Base-by-base conservation (phyloP, 257 asterid species). In the Linaria vulgaris region DNA sequence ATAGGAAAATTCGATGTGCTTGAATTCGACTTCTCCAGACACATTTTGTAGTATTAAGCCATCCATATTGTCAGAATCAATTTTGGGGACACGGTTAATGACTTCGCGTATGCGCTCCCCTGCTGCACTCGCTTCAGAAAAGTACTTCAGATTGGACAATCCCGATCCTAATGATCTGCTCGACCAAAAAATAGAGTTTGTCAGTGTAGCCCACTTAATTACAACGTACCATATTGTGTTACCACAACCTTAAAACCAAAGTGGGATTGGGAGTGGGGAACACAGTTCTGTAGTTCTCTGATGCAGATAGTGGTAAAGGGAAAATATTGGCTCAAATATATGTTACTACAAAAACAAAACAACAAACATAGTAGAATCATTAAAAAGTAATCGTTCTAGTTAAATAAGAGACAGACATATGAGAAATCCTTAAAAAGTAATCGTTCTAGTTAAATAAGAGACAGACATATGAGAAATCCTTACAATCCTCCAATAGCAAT, bases 11-110 rank as follows among this genome's bases (percentile, higher is more conserved):
- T 72, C 82, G 0, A 85, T 75, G 59, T 79, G 84, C 59, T 57
- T 81, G 30, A 87, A 82, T 44, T 87, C 96, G 0, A 90, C 83
- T 67, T 85, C 90, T 15, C 97, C 97, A 0, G 56, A 69, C 7
- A 81, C 82, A 13, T 47, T 72, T 30, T 71, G 52, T 20, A 79
- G 56, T 41, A 55, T 73, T 66, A 74, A 76, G 30, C 87, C 90
- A 8, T 79, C 80, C 72, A 66, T 19, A 65, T 78, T 74, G 15
- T 81, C 87, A 0, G 82, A 72, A 41, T 84, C 91, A 3, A 84
- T 84, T 46, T 72, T 79, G 0, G 91, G 91, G 9, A 74, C 80
- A 19, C 87, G 70, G 59, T 68, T 67, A 20, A 81, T 81, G 61
- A 84, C 73, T 66, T 75, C 78, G 71, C 64, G 52, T 65, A 84